Evolutionary conservation across 2,329 filamentous ascomycete genomes (phyloP), one percentile per base, ranked within the genome.

Genomic region (Fusarium scirpi): DNA sequence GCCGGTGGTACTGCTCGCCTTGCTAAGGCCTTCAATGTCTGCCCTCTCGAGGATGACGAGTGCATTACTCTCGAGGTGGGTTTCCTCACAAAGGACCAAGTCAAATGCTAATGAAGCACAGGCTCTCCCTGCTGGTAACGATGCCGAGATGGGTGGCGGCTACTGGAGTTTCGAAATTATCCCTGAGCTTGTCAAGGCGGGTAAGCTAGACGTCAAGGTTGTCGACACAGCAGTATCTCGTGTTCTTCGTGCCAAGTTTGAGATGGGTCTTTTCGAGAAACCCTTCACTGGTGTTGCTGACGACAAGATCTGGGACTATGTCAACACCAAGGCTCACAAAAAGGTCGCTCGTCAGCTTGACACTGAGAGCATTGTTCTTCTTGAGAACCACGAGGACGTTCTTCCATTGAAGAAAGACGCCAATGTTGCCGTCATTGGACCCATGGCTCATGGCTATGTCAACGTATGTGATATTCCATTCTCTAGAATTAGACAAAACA

Each of bases 81-180:
- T 22, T 16, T 6, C 12, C 7, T 3, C 4, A 22, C 11, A 3
- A 5, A 3, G 6, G 5, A 2, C 2, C 2, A 4, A 29, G 3
- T 11, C 10, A 24, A n/a, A n/a, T 53, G 4, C 32, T 74, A 27
- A 74, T 34, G 10, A 16, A 13, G 1, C 18, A 16, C 62, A 86
- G 79, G 82, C 88, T 11, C 84, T 94, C 7, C 88, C 88, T 1
- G 89, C 91, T 7, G 91, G 92, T 5, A 91, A 89, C 52, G 91
- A 93, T 71, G 85, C 91, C 15, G 92, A 94, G 74, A 93, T 93
- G 91, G 91, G 91, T 15, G 91, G 91, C 41, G 91, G 92, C 22
- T 90, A 89, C 22, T 93, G 88, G 82, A 93, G 89, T 76, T 91
- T 89, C 75, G 84, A 89, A 69, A 86, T 84, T 38, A 92, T 94